These are phyloP conservation scores for Peterozyma toletana DNA, from an alignment of 805 yeast species.

Conservation along the genomic window DNA sequence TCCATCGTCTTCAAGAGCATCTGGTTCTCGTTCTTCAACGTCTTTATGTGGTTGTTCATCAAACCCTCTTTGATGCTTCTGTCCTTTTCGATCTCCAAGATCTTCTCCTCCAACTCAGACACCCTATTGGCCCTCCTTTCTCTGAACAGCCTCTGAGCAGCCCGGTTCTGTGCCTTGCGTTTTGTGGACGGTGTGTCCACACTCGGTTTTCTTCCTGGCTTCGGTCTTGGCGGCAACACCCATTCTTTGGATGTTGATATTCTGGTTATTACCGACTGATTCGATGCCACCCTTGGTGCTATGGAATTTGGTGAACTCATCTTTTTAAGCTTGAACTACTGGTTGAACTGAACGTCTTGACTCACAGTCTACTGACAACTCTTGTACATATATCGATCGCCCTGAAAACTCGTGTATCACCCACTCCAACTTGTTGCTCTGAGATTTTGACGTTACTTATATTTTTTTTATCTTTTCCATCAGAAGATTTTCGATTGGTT, in stretches of 20 bases:
- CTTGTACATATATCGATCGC: too few relatives aligned
- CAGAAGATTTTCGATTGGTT: too few relatives aligned
- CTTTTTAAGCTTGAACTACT: too few relatives aligned
- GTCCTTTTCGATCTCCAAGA: conserved; percentile 61
- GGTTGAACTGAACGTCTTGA: too few relatives aligned
- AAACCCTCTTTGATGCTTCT: conserved; percentile 53
- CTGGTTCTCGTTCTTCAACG: conserved; percentile 37
- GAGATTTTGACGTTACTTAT: too few relatives aligned
- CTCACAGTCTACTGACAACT: too few relatives aligned
- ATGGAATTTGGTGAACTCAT: conserved; percentile 3
- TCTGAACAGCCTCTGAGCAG: conserved; percentile 90
- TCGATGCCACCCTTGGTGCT: conserved; percentile 9
- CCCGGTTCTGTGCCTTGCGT: conserved; percentile 85
- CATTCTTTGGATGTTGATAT: conserved; percentile 54
- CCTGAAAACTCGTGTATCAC: too few relatives aligned
- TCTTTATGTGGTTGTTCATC: conserved; percentile 42
- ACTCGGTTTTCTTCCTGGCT: conserved; percentile 43
- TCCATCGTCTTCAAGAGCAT: conserved; percentile 32
- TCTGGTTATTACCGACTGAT: conserved; percentile 25
- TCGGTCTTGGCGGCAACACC: conserved; percentile 56
- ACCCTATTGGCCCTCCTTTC: conserved; percentile 81
- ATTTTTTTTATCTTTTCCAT: too few relatives aligned
- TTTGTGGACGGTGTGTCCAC: conserved; percentile 76
- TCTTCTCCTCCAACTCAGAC: conserved; percentile 65
- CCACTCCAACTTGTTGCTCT: too few relatives aligned